Base-by-base conservation (phyloP, 2,329 filamentous ascomycete genomes). In the Capronia coronata region DNA sequence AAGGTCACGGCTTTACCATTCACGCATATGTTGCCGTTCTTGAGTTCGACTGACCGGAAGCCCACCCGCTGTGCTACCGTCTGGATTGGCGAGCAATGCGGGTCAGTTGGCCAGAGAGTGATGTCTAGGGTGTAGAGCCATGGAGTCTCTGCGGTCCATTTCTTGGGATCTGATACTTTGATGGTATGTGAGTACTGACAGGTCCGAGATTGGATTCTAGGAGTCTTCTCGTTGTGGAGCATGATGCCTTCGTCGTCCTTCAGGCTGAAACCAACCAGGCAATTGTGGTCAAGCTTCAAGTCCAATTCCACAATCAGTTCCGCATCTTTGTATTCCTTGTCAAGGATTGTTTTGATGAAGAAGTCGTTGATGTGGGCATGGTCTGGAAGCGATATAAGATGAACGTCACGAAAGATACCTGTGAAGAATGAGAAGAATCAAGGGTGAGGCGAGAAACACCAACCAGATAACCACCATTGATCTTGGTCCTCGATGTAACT, bases 401-500 rank as follows among this genome's bases (percentile, higher is more conserved):
- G 73, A 0, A 86, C 82, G 60, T 86, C 82, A 16, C 83, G 73
- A 60, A 84, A 86, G 32, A 85, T 86, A 3, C 77, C 71, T 72
- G 18, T n/a, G 32, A 18, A 39, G 37, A 21, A 39, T 21, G 37
- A 39, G 16, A 13, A 3, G 21, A n/a, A 21, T 39, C 37, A 39
- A 21, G 16, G 14, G 14, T 5, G 10, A 13, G 16, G 10, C 8
- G 21, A 18, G 8, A 39, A 19, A 16, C 41, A 25, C 30, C 35
- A 27, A 39, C 42, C 47, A 18, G 77, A 80, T 3, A 84, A 65
- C 77, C 80, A 81, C 82, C 82, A 85, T 60, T 84, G 80, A 62
- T 85, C 80, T 58, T 82, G 66, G 47, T 85, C 81, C 62, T 86
- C 83, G 27, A 86, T 81, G 57, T 86, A 86, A 0, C 77, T 78